Percentiles rank a stretch among this genome's conserved stretches.
Evolutionary conservation across 1,284 basidiomycete species (phyloP).

Genomic region (Schizophyllum commune): DNA sequence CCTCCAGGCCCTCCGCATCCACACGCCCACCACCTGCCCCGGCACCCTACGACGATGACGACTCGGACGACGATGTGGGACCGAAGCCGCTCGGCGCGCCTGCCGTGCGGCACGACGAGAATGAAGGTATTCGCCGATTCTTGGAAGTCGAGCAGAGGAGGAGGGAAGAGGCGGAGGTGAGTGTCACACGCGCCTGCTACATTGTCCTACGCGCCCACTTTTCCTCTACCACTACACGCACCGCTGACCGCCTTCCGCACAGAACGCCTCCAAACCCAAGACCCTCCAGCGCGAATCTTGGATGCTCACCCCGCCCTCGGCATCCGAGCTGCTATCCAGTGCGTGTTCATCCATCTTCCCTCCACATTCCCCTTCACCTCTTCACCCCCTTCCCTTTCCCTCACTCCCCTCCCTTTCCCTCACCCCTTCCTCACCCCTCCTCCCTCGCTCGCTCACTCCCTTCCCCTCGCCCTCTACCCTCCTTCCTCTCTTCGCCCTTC

Average conservation of each 20-base stretch:
- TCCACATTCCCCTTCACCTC: conserved; percentile 16
- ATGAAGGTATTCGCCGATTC: conserved; percentile 69
- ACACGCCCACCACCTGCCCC: conserved; percentile 12
- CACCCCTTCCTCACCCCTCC: neutral
- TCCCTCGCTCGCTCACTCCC: neutral
- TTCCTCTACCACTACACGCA: neutral
- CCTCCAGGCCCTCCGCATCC: conserved; percentile 24
- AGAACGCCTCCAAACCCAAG: conserved; percentile 71
- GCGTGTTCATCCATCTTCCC: too few relatives aligned
- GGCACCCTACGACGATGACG: conserved; percentile 36
- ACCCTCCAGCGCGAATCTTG: conserved; percentile 80
- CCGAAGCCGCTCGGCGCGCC: conserved; percentile 59
- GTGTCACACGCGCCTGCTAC: too few relatives aligned
- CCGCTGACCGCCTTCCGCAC: too few relatives aligned
- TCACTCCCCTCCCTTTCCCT: neutral
- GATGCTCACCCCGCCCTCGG: conserved; percentile 89
- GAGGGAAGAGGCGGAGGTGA: conserved; percentile 56
- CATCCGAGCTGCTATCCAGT: conserved; percentile 71
- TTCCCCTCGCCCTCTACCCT: too few relatives aligned
- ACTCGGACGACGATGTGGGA: conserved; percentile 70
- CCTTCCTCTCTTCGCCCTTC: neutral
- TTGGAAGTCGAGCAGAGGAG: conserved; percentile 74
- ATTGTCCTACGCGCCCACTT: neutral
- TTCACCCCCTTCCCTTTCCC: neutral
- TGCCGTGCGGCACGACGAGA: conserved; percentile 23